Conservation (phyloP, 2,329 filamentous ascomycete species). For the Apiospora pterosperma region DNA sequence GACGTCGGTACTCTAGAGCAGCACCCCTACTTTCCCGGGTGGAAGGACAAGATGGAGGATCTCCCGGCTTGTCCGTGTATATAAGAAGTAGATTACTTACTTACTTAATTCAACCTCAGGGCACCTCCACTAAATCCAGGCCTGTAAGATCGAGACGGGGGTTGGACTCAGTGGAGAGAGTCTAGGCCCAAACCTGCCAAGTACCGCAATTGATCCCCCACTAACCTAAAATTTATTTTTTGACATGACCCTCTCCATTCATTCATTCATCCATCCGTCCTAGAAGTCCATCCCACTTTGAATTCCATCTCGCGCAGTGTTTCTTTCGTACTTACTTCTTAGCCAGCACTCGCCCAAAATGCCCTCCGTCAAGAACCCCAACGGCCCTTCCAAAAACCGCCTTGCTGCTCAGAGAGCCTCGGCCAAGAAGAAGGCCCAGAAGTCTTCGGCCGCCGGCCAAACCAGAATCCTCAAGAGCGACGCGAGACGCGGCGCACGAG, state of each 20-base stretch:
- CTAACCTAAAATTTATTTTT: slow-evolving; percentile 8
- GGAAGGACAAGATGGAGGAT: slow-evolving; percentile 6
- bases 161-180: not conserved
- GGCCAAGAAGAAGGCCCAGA: slow-evolving; percentile 40
- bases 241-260: slow-evolving; percentile 9
- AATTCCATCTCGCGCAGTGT: not conserved
- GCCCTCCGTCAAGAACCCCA: slow-evolving; percentile 57
- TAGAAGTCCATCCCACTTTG: not conserved
- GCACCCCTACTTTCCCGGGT: slow-evolving; percentile 10
- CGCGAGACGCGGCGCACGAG: slow-evolving; percentile 44
- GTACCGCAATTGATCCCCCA: not conserved
- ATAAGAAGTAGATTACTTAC: too few species aligned
- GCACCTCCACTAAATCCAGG: not conserved
- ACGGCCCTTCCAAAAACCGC: slow-evolving; percentile 53
- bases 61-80: slow-evolving; percentile 2
- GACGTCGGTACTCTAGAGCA: slow-evolving; percentile 9
- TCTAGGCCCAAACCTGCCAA: not conserved
- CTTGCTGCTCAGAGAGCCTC: slow-evolving; percentile 43
- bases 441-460: slow-evolving; percentile 31
- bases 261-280: too few species aligned
- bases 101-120: too few species aligned
- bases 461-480: slow-evolving; percentile 23
- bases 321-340: not conserved
- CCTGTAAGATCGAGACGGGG: not conserved
- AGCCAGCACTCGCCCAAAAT: slow-evolving; percentile 29